Conservation (phyloP, 176 grass and related monocot species). For the Paspalum notatum region DNA sequence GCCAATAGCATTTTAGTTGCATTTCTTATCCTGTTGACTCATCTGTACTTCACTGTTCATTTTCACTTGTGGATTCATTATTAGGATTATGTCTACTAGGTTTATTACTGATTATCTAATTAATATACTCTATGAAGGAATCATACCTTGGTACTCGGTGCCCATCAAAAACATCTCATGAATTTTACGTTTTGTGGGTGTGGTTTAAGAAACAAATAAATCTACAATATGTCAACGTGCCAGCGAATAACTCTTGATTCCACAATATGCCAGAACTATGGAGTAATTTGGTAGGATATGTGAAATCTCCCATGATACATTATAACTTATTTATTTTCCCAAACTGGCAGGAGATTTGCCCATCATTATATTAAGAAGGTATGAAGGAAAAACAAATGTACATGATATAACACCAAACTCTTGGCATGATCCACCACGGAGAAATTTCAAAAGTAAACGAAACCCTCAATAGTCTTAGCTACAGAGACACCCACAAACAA, state of each 20-base stretch:
- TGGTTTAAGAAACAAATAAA: background rate
- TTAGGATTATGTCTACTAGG: conserved; percentile 25
- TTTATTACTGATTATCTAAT: conserved; percentile 9
- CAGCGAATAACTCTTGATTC: background rate
- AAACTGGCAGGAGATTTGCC: background rate
- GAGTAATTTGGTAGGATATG: conserved; percentile 3
- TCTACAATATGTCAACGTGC: background rate
- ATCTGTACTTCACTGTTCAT: background rate
- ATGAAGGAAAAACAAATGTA: conserved; percentile 2
- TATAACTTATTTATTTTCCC: background rate
- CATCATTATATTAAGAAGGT: background rate
- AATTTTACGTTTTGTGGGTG: background rate
- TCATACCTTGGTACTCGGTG: background rate
- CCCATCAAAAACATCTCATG: background rate
- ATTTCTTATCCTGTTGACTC: conserved; percentile 16
- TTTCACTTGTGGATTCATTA: background rate
- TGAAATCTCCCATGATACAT: background rate
- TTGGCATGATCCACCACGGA: background rate
- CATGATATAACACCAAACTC: background rate
- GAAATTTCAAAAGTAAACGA: conserved; percentile 14
- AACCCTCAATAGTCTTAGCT: background rate
- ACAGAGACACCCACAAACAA: background rate
- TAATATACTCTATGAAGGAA: background rate
- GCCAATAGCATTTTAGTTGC: conserved; percentile 23
- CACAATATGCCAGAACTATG: background rate